Evolutionary conservation across 2,329 filamentous ascomycete species (phyloP).

Genomic region (Lecanosticta acicola): DNA sequence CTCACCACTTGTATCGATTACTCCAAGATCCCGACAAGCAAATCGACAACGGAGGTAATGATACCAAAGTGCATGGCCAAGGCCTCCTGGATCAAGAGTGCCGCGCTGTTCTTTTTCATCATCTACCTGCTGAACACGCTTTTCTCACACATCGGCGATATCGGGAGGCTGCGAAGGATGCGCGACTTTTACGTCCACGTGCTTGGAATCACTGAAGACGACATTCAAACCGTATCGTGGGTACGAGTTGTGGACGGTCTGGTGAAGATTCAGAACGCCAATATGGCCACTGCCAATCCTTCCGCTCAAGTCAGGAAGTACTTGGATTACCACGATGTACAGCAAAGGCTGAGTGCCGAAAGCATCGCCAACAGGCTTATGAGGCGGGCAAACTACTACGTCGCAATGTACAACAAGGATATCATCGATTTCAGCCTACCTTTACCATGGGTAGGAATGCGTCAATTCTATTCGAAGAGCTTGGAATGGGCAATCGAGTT

Average conservation of each 20-base stretch:
- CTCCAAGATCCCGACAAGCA: slow-evolving; percentile 60
- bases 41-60: slow-evolving; percentile 55
- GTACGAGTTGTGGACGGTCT: slow-evolving; percentile 81
- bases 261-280: slow-evolving; percentile 77
- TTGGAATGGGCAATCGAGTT: slow-evolving; percentile 89
- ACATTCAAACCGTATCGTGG: slow-evolving; percentile 94
- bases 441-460: slow-evolving; percentile 71
- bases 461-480: slow-evolving; percentile 81
- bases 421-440: slow-evolving; percentile 81
- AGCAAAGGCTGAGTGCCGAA: slow-evolving; percentile 89
- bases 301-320: slow-evolving; percentile 55
- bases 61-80: slow-evolving; percentile 67
- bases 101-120: slow-evolving; percentile 76
- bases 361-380: slow-evolving; percentile 96
- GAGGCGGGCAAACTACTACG: slow-evolving; percentile 94
- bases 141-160: slow-evolving; percentile 66
- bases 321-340: slow-evolving; percentile 48
- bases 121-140: slow-evolving; percentile 81
- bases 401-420: slow-evolving; percentile 96
- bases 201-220: slow-evolving; percentile 73
- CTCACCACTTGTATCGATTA: slow-evolving; percentile 84
- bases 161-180: slow-evolving; percentile 67
- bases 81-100: slow-evolving; percentile 71
- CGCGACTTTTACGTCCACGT: slow-evolving; percentile 81
- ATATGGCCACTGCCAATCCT: slow-evolving; percentile 69